These are phyloP conservation scores for Thamnidium elegans DNA, from an alignment of 192 early-diverging fungal genomes.

Conservation along the genomic window DNA sequence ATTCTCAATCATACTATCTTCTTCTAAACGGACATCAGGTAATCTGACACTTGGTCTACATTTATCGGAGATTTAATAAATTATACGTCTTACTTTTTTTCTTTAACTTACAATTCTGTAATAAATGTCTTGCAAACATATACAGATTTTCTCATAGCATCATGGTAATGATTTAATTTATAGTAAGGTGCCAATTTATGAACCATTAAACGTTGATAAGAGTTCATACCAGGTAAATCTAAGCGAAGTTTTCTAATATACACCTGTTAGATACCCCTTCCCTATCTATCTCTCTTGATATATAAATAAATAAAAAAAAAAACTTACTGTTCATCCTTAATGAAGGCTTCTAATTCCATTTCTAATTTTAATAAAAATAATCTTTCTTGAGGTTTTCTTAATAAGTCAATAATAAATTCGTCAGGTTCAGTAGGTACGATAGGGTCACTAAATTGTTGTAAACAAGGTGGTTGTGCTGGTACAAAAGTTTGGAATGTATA, in stretches of 20 bases:
- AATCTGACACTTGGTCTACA: slow-evolving; percentile 43
- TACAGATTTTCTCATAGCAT: slow-evolving; percentile 50
- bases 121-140: slow-evolving; percentile 53
- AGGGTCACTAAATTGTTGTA: slow-evolving; percentile 7
- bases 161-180: slow-evolving; percentile 58
- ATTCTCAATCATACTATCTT: slow-evolving; percentile 35
- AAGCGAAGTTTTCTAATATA: slow-evolving; percentile 49
- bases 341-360: slow-evolving; percentile 57
- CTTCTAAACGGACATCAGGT: slow-evolving; percentile 46
- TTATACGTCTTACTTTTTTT: not conserved
- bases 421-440: slow-evolving; percentile 38
- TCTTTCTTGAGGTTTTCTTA: slow-evolving; percentile 62
- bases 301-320: not conserved
- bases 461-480: not conserved
- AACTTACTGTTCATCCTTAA: slow-evolving; percentile 54
- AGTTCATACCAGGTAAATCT: slow-evolving; percentile 66
- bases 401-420: slow-evolving; percentile 57
- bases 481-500: not conserved
- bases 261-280: not conserved
- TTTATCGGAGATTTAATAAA: not conserved
- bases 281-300: no score
- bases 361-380: slow-evolving; percentile 69
- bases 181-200: slow-evolving; percentile 71
- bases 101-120: slow-evolving; percentile 54
- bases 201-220: slow-evolving; percentile 71